A percentile compares a stretch with the other conserved stretches of the same genome.
Evolutionary conservation across 305 asterid genomes (phyloP).

Genomic region (Solanum hybrid): DNA sequence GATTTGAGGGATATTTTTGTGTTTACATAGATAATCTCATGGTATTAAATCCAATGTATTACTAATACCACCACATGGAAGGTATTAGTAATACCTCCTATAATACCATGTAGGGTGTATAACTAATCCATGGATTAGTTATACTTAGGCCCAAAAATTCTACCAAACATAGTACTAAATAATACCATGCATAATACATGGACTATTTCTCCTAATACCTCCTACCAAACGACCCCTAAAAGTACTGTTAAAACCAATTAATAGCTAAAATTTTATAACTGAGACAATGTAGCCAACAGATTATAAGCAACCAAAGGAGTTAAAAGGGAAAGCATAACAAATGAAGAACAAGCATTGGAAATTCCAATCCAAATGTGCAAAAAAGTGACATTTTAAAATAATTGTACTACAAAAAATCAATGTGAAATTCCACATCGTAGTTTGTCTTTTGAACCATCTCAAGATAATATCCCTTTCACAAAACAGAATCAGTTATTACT

Average conservation of each 20-base stretch:
- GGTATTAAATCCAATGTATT: too few relatives aligned
- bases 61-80: too few relatives aligned
- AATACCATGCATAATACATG: too few relatives aligned
- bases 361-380: not conserved
- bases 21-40: too few relatives aligned
- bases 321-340: not conserved
- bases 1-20: too few relatives aligned
- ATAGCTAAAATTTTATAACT: not conserved
- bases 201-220: too few relatives aligned
- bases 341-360: not conserved
- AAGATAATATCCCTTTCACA: not conserved
- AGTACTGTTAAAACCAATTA: not conserved
- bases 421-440: not conserved
- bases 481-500: not conserved
- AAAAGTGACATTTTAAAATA: not conserved
- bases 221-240: not conserved
- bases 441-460: not conserved
- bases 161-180: too few relatives aligned
- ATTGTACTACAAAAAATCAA: not conserved
- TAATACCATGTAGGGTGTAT: too few relatives aligned
- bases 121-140: too few relatives aligned
- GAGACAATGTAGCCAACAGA: not conserved
- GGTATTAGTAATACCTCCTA: too few relatives aligned
- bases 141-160: too few relatives aligned
- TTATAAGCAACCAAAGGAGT: not conserved